Percentiles rank a stretch among this genome's conserved stretches.
Evolutionary conservation across 2,329 filamentous ascomycete species (phyloP).

Genomic region (Talaromyces sp.): DNA sequence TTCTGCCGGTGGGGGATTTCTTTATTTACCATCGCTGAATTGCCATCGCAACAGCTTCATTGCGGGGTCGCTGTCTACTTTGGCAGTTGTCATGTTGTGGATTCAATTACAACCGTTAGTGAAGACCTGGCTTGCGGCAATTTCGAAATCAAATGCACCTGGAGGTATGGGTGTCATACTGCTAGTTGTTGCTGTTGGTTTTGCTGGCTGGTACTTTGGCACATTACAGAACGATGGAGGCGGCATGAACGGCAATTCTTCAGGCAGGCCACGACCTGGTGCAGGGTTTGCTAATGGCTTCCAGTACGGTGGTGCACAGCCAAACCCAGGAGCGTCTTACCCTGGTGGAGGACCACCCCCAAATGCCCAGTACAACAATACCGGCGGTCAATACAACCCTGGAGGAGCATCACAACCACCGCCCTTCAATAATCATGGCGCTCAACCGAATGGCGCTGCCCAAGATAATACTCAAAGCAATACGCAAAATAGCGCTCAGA

Average conservation of each 20-base stretch:
- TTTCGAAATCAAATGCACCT: slow-evolving; percentile 58
- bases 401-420: slow-evolving; percentile 25
- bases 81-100: slow-evolving; percentile 71
- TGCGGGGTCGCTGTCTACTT: slow-evolving; percentile 75
- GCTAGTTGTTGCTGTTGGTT: slow-evolving; percentile 68
- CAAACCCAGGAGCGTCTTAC: slow-evolving; percentile 10
- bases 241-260: slow-evolving; percentile 21
- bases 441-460: slow-evolving; percentile 8
- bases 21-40: slow-evolving; percentile 88
- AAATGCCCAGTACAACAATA: slow-evolving; percentile 26
- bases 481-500: neutral
- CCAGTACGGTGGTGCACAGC: slow-evolving; percentile 25
- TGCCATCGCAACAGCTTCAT: slow-evolving; percentile 88
- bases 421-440: slow-evolving; percentile 13
- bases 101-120: slow-evolving; percentile 71
- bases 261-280: slow-evolving; percentile 24
- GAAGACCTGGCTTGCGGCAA: slow-evolving; percentile 67
- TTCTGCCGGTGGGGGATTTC: slow-evolving; percentile 81
- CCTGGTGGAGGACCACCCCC: slow-evolving; percentile 12
- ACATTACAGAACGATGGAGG: slow-evolving; percentile 58
- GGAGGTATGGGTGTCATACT: slow-evolving; percentile 72
- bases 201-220: slow-evolving; percentile 75
- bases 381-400: slow-evolving; percentile 36
- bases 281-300: slow-evolving; percentile 33
- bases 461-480: slow-evolving; percentile 9